Evolutionary conservation across 139 green algal genomes (phyloP), one percentile per base, ranked within the genome.

Genomic region (Chlorella vulgaris): DNA sequence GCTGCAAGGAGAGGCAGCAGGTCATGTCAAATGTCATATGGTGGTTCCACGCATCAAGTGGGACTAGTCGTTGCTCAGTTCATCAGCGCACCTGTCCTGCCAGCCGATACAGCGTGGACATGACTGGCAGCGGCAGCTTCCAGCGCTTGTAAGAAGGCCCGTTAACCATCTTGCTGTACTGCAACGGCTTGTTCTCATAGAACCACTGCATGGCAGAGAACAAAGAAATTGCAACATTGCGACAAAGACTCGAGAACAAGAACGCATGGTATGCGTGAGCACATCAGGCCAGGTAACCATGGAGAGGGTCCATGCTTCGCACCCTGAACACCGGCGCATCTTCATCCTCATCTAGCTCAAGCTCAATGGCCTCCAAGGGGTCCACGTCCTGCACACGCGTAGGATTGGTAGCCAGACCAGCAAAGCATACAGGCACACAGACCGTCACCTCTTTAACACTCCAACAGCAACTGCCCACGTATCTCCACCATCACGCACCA

Each of bases 271-370:
- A n/a, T n/a, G n/a, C n/a, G n/a, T n/a, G n/a, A n/a, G n/a, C n/a
- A n/a, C n/a, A n/a, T n/a, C n/a, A n/a, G n/a, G n/a, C n/a, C n/a
- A n/a, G n/a, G n/a, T n/a, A n/a, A n/a, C n/a, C n/a, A n/a, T n/a
- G n/a, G n/a, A n/a, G n/a, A 65, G 28, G 22, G n/a, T 31, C 18
- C 66, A 73, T 36, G 2, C 6, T 53, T 24, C 21, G 5, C 1
- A 31, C 71, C 71, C 62, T 79, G 39, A 90, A 92, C 51, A 97
- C 92, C 6, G 91, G 74, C 1, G 69, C 83, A 84, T 97, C 94
- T 78, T 99, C 97, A 51, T 99, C 95, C 84, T 96, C 89, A 81
- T 99, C 97, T 55, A 99, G 91, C 88, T 99, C 97, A 74, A 99
- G 85, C 89, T 98, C 90, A 77, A 98, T 98, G n/a, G 95, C 90